Base-by-base conservation (phyloP, 768 basidiomycete species). In the Naematelia encephala region DNA sequence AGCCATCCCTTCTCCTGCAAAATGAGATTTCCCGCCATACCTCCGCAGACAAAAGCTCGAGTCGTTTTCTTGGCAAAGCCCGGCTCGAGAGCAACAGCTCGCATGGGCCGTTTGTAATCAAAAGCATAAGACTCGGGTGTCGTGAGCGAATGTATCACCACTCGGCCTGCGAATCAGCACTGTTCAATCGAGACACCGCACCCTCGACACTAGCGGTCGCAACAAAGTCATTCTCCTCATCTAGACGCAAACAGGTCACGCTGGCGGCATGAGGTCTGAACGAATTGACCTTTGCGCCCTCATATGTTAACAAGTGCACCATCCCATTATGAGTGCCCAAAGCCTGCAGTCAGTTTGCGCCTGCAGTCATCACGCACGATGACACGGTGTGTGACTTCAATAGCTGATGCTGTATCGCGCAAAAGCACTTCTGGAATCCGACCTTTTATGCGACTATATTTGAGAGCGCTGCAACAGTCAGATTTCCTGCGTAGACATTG, bases 1-100 rank as follows among this genome's bases (percentile, higher is more conserved):
- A 97, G 78, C 93, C 96, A 97, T 4, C 92, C 90, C 73, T 96
- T 97, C 80, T 97, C 94, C 63, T 89, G 85, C 66, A 96, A 68
- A n/a, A 89, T 80, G 25, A 99, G 79, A 21, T 82, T 85, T 3
- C 96, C 94, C 0, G 90, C 87, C 82, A 94, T 82, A 8, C 96
- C 96, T 21, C 94, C 96, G 56, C 88, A 90, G 11, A 96, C 88
- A 66, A 96, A 87, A 0, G 88, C 83, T 21, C 90, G 82, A 5
- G 88, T 84, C 34, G 82, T 82, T 51, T 84, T 84, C 77, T 88
- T 89, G 2, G 87, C 84, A 62, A 94, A 99, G 60, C 86, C 83
- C 4, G 96, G 96, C 70, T 97, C 94, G 56, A 98, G 82, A 1
- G 92, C 85, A 46, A 98, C 82, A 2, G 88, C 87, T 4, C 89